Evolutionary conservation across 2,329 filamentous ascomycete species (phyloP).

Genomic region (Hymenoscyphus fraxineus): DNA sequence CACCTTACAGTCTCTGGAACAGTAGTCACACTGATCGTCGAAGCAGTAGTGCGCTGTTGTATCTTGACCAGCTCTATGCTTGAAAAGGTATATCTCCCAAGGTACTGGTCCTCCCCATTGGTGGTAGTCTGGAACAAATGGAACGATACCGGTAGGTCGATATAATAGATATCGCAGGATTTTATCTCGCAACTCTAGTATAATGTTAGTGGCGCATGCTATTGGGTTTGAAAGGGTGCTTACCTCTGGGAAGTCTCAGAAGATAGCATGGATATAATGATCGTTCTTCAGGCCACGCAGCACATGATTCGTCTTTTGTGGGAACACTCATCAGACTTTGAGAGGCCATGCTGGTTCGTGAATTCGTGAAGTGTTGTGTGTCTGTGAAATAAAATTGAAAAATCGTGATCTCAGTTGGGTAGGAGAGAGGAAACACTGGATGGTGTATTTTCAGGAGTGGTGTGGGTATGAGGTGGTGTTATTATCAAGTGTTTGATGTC

Average conservation of each 20-base stretch:
- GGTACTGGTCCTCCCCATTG: not conserved
- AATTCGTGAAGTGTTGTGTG: no score
- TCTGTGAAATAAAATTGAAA: no score
- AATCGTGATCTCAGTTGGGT: no score
- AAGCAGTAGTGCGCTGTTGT: not conserved
- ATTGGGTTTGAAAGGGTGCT: not conserved
- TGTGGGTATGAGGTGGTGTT: no score
- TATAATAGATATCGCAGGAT: not conserved
- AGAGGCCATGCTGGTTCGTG: no score
- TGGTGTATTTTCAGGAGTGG: no score
- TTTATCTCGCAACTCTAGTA: not conserved
- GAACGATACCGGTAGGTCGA: not conserved
- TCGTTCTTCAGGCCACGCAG: no score
- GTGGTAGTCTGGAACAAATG: not conserved
- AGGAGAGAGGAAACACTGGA: no score
- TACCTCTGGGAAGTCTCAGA: not conserved
- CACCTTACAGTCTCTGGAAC: not conserved
- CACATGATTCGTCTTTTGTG: no score
- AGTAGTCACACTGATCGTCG: not conserved
- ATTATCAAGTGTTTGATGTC: no score
- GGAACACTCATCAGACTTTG: no score
- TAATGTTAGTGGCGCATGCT: not conserved
- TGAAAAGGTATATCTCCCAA: not conserved
- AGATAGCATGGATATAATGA: no score
- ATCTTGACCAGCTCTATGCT: not conserved